Base-by-base conservation (phyloP, 192 early-diverging fungal genomes). In the Allomyces macrogynus region DNA sequence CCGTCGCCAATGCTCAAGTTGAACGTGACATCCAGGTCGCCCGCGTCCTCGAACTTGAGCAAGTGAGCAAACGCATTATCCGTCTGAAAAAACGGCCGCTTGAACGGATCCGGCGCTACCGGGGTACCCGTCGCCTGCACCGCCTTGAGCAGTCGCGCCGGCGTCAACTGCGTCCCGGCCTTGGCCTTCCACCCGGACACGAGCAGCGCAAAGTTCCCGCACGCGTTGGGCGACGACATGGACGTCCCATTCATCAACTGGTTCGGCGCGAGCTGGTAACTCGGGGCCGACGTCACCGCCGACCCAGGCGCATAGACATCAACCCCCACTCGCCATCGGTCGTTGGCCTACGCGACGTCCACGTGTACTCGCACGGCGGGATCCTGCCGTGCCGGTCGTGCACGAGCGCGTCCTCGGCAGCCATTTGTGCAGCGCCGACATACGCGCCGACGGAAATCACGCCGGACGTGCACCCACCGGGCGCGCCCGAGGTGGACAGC, bases 391-490 rank as follows among this genome's bases (percentile, higher is more conserved):
- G 79, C 10, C 87, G 86, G 7, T 77, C 74, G 62, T 92, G 86
- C 24, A 90, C 76, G 62, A 98, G 74, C 0, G 84, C 84, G 74
- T 98, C 89, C 68, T 91, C 86, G 12, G 92, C 86, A 63, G 84
- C 79, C 78, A 89, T 86, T 84, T 93, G 89, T 43, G 82, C 77
- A 61, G 86, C 77, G 60, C 82, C 87, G 22, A 90, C 87, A 67
- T 89, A 92, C 0, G 95, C 95, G 23, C 95, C 95, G 14, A 97
- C 95, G 22, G 87, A 82, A 43, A 99, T 86, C 23, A 96, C 71
- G n/a, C 72, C 80, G 43, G 79, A 73, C 10, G 77, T 77, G 62
- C 81, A 85, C 63, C 86, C 86, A 63, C 87, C 90, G 1, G 95
- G 95, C 7, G 91, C 79, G 40, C 90, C 87, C 20, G 83, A 77